Conservation (phyloP, 768 basidiomycete species). For the Plicaturopsis crispa region DNA sequence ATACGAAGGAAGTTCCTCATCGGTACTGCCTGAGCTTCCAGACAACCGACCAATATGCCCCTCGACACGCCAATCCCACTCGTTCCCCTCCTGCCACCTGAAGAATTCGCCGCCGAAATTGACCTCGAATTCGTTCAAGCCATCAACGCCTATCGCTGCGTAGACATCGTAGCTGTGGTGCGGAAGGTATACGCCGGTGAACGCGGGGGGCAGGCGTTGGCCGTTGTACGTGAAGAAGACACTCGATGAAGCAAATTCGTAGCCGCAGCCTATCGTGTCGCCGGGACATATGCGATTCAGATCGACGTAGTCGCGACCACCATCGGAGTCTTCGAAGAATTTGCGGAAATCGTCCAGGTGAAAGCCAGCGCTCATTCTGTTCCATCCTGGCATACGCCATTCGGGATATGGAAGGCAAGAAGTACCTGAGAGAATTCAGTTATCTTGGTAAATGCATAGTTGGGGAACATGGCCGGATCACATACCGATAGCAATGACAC, state of each 20-base stretch:
- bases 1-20: constrained; percentile 47
- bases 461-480: constrained; percentile 1
- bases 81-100: constrained; percentile 56
- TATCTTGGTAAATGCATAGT: not conserved
- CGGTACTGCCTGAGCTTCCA: constrained; percentile 21
- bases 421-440: constrained; percentile 34
- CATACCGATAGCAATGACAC: constrained; percentile 53
- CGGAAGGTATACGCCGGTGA: constrained; percentile 51
- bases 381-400: constrained; percentile 68
- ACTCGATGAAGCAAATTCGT: constrained; percentile 41
- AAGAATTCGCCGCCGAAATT: constrained; percentile 62
- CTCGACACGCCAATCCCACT: constrained; percentile 60
- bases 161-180: constrained; percentile 47
- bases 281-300: constrained; percentile 29
- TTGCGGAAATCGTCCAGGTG: constrained; percentile 69
- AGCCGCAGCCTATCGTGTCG: constrained; percentile 58
- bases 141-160: constrained; percentile 55
- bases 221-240: constrained; percentile 68
- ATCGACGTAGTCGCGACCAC: constrained; percentile 49
- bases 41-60: constrained; percentile 47
- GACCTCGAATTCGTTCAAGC: constrained; percentile 45
- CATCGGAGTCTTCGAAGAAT: constrained; percentile 63
- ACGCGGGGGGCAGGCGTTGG: constrained; percentile 44
- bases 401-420: constrained; percentile 58
- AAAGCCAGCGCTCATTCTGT: constrained; percentile 53